Base-by-base conservation (phyloP, 768 basidiomycete species). In the Cantharellus anzutake region DNA sequence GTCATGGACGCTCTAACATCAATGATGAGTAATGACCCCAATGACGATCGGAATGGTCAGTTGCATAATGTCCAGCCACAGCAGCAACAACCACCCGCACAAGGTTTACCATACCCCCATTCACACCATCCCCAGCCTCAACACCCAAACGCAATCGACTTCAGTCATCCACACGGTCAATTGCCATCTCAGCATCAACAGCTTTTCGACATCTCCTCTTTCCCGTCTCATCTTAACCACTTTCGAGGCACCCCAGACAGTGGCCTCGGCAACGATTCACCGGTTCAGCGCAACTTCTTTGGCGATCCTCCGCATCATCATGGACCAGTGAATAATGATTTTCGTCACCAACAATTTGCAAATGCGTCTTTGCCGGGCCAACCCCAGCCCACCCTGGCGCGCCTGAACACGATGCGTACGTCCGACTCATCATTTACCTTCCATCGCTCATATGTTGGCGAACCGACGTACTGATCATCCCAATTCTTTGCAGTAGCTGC, bases 11-110 rank as follows among this genome's bases (percentile, higher is more conserved):
- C 60, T 57, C 61, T 64, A 20, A 41, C 60, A 5, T 48, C 60
- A 41, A 51, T 62, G 53, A 64, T 64, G 51, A 57, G 42, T 14
- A 5, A 41, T 34, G 42, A 86, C 69, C 79, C 85, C 64, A 71
- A 73, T 44, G 83, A 86, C 69, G 86, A 86, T 56, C 44, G 48
- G 42, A 48, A 50, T 11, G 38, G 61, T 29, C 38, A 55, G 29
- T 29, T 42, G 56, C 34, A 44, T 42, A 29, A 58, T 42, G 16
- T 38, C 39, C 51, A 63, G 51, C 60, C 58, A 55, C 55, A 62
- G 42, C 48, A 59, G 51, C 37, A 41, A 41, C 38, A 61, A 42
- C 42, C 44, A 44, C 44, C 20, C 59, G 72, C 71, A 71, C 51
- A 71, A 72, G 5, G 69, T 73, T 64, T 72, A 70, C 34, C 74